Base-by-base conservation (phyloP, 2,329 filamentous ascomycete genomes). In the Hymenoscyphus repandus region DNA sequence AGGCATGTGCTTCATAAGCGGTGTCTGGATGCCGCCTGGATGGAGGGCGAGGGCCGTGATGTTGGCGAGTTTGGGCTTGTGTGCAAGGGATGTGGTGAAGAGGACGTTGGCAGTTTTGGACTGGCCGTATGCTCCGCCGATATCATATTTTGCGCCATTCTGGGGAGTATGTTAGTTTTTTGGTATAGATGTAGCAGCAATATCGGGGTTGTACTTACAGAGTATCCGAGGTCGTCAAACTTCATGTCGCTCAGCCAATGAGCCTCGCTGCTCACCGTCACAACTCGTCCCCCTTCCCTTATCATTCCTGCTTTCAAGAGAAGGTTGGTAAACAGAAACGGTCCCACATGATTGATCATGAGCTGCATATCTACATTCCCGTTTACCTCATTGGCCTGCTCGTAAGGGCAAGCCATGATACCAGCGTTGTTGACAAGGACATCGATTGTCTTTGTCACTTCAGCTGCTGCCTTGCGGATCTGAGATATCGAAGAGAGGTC, bases 321-420 rank as follows among this genome's bases (percentile, higher is more conserved):
- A 2, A 77, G 69, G 18, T 74, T 64, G 56, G 77, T 74, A 15
- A 80, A 69, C 0, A 79, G 69, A 64, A 79, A 80, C 54, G 78
- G 74, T 15, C 65, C 69, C 3, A 82, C 65, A 57, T 80, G 72
- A 59, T 79, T 79, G 13, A 69, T 72, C 44, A 70, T 75, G 50
- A 80, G 72, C 50, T 79, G 75, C 0, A 62, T 60, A 55, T 80
- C 76, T 57, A 71, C 71, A 30, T 73, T 73, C 50, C 76, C 74
- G 22, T 55, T 54, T 6, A 65, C 51, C 49, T 76, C 74, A 20
- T 55, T 54, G 6, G 66, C 51, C 18, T 30, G n/a, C 17, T 57
- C 50, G 17, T 33, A 39, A 5, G 36, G 40, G 15, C 33, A 36
- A 2, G 47, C 50, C 53, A 53, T 52, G 39, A 50, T 50, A 27